A percentile compares a stretch with the other conserved stretches of the same genome.
These are phyloP conservation scores for Didymosphaeria variabile DNA, from an alignment of 2,329 filamentous ascomycete genomes.

Conservation along the genomic window DNA sequence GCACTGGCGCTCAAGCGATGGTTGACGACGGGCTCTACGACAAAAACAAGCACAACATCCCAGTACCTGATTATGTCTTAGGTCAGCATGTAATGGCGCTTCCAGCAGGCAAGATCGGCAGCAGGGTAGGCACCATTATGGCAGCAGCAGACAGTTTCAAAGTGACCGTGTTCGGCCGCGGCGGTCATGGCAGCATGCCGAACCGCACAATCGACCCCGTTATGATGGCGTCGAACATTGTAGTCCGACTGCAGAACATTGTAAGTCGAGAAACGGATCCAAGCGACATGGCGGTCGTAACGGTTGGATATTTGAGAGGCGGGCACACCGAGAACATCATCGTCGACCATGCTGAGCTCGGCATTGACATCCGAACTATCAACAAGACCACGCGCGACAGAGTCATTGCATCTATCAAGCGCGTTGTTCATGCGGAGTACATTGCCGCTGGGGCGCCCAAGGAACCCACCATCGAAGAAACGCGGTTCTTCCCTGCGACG, in stretches of 20 bases:
- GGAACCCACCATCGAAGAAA: constrained; percentile 54
- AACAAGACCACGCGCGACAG: constrained; percentile 56
- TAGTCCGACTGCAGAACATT: constrained; percentile 68
- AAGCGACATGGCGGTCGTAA: constrained; percentile 65
- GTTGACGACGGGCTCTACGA: constrained; percentile 67
- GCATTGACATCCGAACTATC: constrained; percentile 63
- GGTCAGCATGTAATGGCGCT: constrained; percentile 66
- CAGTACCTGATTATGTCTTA: constrained; percentile 64
- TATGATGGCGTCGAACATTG: constrained; percentile 64
- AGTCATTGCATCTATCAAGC: constrained; percentile 58
- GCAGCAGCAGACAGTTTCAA: constrained; percentile 44
- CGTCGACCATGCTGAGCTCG: constrained; percentile 62
- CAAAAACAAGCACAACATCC: constrained; percentile 48
- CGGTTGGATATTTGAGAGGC: constrained; percentile 66
- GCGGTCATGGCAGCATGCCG: constrained; percentile 63
- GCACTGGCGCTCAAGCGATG: constrained; percentile 70
- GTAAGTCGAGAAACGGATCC: constrained; percentile 65
- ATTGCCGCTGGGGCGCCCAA: constrained; percentile 56
- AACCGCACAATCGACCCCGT: constrained; percentile 67
- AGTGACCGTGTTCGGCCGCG: constrained; percentile 55
- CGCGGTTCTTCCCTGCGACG: constrained; percentile 42
- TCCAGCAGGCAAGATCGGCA: constrained; percentile 37
- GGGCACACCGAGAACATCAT: constrained; percentile 70
- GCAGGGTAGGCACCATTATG: constrained; percentile 29
- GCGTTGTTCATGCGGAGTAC: constrained; percentile 66